A percentile compares a stretch with the other conserved stretches of the same genome.
Conservation (phyloP, 495 filamentous ascomycete genomes). For the Bacidia gigantensis region DNA sequence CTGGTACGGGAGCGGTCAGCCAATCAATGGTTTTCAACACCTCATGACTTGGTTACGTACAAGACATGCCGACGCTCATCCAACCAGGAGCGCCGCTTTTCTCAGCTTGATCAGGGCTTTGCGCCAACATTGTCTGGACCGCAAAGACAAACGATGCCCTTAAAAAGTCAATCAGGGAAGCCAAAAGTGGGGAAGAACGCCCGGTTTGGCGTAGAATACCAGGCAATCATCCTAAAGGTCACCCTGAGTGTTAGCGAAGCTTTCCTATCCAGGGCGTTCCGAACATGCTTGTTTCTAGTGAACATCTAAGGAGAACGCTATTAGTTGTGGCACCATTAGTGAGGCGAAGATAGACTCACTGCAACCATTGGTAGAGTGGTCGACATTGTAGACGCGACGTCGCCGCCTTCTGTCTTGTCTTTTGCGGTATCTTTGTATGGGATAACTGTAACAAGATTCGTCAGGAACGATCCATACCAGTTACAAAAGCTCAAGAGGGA, state of each 20-base stretch:
- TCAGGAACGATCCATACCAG: too few species aligned
- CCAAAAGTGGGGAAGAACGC: too few species aligned
- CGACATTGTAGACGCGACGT: conserved; percentile 31
- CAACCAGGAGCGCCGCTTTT: conserved; percentile 60
- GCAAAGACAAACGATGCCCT: conserved; percentile 78
- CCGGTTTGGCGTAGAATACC: conserved; percentile 36
- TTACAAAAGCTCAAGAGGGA: too few species aligned
- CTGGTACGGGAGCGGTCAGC: too few species aligned
- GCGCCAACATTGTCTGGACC: conserved; percentile 73
- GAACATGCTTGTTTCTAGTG: conserved; percentile 65
- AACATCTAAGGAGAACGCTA: conserved; percentile 47
- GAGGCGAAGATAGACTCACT: conserved; percentile 30
- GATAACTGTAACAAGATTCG: too few species aligned
- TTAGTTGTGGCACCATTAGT: background rate
- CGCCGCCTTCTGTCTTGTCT: conserved; percentile 32
- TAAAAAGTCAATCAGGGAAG: too few species aligned
- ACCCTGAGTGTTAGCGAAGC: background rate
- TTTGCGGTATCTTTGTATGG: conserved; percentile 47
- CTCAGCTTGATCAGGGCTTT: conserved; percentile 61
- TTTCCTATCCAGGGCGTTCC: background rate
- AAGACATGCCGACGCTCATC: conserved; percentile 72
- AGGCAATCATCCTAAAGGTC: conserved; percentile 52
- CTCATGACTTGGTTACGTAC: conserved; percentile 39
- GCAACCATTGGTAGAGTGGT: conserved; percentile 88
- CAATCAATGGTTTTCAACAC: too few species aligned